A percentile compares a stretch with the other conserved stretches of the same genome.
phyloP scores from a whole-genome alignment of 1,139 yeast genomes.

The Taphrina betulina region DNA sequence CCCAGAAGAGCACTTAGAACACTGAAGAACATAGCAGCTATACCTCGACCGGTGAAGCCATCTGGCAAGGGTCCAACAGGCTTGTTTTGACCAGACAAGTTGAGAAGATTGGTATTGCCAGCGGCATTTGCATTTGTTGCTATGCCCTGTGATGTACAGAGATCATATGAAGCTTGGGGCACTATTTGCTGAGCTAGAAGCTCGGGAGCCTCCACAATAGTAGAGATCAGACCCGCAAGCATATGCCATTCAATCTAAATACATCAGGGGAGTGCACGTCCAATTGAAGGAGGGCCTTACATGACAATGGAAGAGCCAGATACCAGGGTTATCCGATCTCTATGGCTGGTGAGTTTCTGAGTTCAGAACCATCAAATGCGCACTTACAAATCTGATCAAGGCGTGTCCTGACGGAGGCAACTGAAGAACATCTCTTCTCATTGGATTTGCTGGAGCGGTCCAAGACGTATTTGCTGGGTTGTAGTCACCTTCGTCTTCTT shows the following conservation, averaged over 20 bases:
- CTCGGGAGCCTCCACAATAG: slow-evolving; percentile 72
- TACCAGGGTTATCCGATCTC: slow-evolving; percentile 78
- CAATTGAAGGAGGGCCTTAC: neutral
- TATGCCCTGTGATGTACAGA: slow-evolving; percentile 44
- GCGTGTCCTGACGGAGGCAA: slow-evolving; percentile 69
- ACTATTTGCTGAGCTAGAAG: slow-evolving; percentile 53
- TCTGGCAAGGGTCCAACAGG: slow-evolving; percentile 65
- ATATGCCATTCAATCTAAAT: slow-evolving; percentile 77
- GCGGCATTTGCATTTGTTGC: slow-evolving; percentile 74
- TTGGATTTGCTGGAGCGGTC: slow-evolving; percentile 57
- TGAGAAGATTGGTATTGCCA: slow-evolving; percentile 62
- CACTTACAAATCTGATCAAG: slow-evolving; percentile 56
- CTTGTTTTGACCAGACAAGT: slow-evolving; percentile 68
- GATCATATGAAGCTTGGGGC: slow-evolving; percentile 17
- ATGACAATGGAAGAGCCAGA: slow-evolving; percentile 93
- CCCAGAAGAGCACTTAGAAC: slow-evolving; percentile 78
- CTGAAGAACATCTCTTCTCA: slow-evolving; percentile 67
- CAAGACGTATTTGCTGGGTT: slow-evolving; percentile 54
- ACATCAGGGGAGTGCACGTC: neutral
- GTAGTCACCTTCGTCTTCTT: slow-evolving; percentile 51
- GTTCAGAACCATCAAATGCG: neutral
- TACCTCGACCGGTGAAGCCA: slow-evolving; percentile 89
- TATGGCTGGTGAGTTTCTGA: neutral
- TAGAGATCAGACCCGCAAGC: slow-evolving; percentile 76
- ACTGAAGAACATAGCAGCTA: slow-evolving; percentile 80